Evolutionary conservation across 1,284 basidiomycete genomes (phyloP), one percentile per base, ranked within the genome.

Genomic region (Pseudozyma tsukubaensis): DNA sequence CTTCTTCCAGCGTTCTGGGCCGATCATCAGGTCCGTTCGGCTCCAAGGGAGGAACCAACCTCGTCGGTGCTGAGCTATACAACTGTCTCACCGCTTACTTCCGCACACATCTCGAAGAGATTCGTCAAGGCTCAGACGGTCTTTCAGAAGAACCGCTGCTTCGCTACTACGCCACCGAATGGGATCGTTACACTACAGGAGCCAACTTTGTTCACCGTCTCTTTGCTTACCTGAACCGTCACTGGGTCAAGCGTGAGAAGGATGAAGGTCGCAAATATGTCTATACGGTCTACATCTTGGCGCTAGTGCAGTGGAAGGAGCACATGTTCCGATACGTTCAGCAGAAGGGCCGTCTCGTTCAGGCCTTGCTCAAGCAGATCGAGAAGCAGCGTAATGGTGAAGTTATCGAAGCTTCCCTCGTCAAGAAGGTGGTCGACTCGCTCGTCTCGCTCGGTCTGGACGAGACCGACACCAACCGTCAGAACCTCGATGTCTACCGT

Each of bases 211-310:
- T 99, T 83, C 80, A 83, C 61, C 76, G 82, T 18, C 87, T 99
- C 44, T 98, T 98, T 87, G 92, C 93, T 19, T 98, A 98, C 86
- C 90, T 98, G 67, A 98, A 99, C 85, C 92, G 96, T 64, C 94
- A 98, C 86, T 99, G 97, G 97, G 95, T 99, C 51, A 97, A 97
- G 87, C 90, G 96, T 48, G 95, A 99, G 85, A 92, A 96, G 84
- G 97, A 99, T 80, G 96, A 99, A 85, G 97, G 97, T 6, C 89
- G 94, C 81, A 98, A 95, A 86, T 92, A 92, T 54, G 92, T 98
- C 44, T 97, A 97, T 86, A 91, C 91, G 5, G 93, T 99, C 32
- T 99, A 98, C 86, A 99, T 95, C 34, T 90, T 99, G 67, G 93
- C 96, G 5, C 89, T 99, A 42, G 92, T 96, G 2, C 93, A 96